Percentiles rank a stretch among this genome's conserved stretches.
Conservation (phyloP, 1,139 yeast genomes). For the Suhomyces bokatorum region DNA sequence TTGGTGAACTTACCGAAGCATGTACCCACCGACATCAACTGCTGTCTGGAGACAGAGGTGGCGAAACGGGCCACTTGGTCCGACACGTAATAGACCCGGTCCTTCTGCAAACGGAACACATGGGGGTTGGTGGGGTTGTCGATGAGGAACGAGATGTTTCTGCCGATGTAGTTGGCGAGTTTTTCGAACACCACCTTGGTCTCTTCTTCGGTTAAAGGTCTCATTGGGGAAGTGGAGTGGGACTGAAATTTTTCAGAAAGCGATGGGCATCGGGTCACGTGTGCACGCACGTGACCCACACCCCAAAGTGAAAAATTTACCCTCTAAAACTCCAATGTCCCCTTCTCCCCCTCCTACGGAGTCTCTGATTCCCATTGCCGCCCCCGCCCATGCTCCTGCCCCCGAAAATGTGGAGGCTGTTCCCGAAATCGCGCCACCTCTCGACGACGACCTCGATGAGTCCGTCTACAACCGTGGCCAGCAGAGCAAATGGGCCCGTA, state of each 20-base stretch:
- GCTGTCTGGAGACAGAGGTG: conserved; percentile 83
- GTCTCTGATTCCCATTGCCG: conserved; percentile 1
- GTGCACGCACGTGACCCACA: background rate
- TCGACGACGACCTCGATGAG: conserved; percentile 19
- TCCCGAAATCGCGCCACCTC: background rate
- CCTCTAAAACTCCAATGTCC: background rate
- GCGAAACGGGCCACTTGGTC: conserved; percentile 85
- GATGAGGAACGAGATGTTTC: conserved; percentile 84
- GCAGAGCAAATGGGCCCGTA: conserved; percentile 42
- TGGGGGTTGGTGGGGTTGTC: conserved; percentile 90
- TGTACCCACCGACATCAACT: conserved; percentile 87
- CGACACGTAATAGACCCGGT: conserved; percentile 88
- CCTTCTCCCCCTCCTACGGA: conserved; percentile 1
- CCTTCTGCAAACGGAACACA: conserved; percentile 94
- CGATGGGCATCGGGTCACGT: conserved; percentile 3
- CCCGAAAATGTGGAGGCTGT: background rate
- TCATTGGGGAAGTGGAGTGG: conserved; percentile 49
- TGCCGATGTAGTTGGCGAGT: conserved; percentile 92
- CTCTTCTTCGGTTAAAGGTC: conserved; percentile 96
- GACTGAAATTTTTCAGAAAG: conserved; percentile 4
- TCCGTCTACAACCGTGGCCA: conserved; percentile 44
- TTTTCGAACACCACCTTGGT: conserved; percentile 95
- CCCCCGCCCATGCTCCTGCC: background rate
- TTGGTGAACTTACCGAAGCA: conserved; percentile 97
- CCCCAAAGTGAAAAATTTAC: background rate